Conservation (phyloP, 306 rosid species). For the Purshia tridentata region DNA sequence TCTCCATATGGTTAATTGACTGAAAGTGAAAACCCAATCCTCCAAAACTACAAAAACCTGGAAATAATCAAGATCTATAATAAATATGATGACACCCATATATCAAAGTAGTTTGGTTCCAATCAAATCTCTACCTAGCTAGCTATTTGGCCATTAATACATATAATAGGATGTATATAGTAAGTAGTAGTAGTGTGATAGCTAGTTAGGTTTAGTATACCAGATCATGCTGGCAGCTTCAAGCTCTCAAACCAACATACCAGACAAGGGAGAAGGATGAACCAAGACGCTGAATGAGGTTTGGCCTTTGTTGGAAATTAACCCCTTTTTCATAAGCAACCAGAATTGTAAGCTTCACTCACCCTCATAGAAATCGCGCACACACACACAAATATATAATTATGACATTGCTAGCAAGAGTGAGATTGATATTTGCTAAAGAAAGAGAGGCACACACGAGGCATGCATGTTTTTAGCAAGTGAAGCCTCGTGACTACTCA, state of each 20-base stretch:
- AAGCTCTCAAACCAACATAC: conserved; percentile 87
- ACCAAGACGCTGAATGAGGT: background rate
- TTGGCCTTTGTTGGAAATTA: conserved; percentile 24
- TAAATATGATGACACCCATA: background rate
- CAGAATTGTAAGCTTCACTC: background rate
- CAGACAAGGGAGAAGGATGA: conserved; percentile 19
- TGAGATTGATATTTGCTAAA: background rate
- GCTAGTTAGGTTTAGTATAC: conserved; percentile 30
- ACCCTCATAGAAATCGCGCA: too few relatives aligned
- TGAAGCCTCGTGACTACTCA: conserved; percentile 33
- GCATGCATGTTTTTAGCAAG: conserved; percentile 39
- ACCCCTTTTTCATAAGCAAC: conserved; percentile 13
- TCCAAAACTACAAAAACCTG: background rate
- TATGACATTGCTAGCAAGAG: too few relatives aligned
- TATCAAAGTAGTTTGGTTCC: too few relatives aligned
- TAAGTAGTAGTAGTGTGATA: background rate
- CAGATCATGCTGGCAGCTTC: conserved; percentile 99
- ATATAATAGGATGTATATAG: background rate
- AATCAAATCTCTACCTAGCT: background rate
- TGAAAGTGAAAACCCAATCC: background rate
- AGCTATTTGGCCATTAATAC: too few relatives aligned
- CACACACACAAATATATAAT: too few relatives aligned
- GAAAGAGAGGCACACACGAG: conserved; percentile 17
- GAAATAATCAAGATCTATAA: conserved; percentile 16
- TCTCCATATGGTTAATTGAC: background rate